phyloP scores from a whole-genome alignment of 257 asterid species.

The Orobanche coerulescens region DNA sequence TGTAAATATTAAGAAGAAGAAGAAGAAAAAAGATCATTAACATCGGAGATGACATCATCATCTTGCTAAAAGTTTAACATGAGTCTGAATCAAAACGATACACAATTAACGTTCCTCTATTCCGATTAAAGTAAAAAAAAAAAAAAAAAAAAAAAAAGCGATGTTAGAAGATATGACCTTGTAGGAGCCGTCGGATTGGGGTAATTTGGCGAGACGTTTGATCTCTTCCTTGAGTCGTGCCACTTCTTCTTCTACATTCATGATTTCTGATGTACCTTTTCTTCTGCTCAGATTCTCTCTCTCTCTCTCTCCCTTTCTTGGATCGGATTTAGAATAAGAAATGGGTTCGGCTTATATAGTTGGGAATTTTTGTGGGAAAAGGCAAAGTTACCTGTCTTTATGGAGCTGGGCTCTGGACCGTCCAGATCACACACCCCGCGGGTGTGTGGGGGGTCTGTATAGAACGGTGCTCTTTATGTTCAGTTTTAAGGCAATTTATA shows the following conservation, averaged over 20 bases:
- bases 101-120: background rate
- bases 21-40: background rate
- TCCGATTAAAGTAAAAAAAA: background rate
- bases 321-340: background rate
- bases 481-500: too few species aligned
- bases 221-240: slow-evolving; percentile 73
- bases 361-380: background rate
- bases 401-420: too few species aligned
- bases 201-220: slow-evolving; percentile 70
- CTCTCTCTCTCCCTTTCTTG: background rate
- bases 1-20: too few species aligned
- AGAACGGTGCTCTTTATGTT: too few species aligned
- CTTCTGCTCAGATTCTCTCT: background rate
- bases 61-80: too few species aligned
- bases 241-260: slow-evolving; percentile 97
- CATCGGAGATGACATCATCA: background rate
- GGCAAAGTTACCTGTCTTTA: too few species aligned
- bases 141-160: background rate
- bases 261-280: slow-evolving; percentile 16
- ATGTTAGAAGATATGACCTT: slow-evolving; percentile 39
- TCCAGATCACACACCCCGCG: too few species aligned
- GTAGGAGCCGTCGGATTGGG: slow-evolving; percentile 81
- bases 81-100: slow-evolving; percentile 4
- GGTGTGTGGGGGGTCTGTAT: too few species aligned
- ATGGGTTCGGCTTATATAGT: slow-evolving; percentile 16